Base-by-base conservation (phyloP, 768 basidiomycete genomes). In the Erythrobasidium yunnanense region DNA sequence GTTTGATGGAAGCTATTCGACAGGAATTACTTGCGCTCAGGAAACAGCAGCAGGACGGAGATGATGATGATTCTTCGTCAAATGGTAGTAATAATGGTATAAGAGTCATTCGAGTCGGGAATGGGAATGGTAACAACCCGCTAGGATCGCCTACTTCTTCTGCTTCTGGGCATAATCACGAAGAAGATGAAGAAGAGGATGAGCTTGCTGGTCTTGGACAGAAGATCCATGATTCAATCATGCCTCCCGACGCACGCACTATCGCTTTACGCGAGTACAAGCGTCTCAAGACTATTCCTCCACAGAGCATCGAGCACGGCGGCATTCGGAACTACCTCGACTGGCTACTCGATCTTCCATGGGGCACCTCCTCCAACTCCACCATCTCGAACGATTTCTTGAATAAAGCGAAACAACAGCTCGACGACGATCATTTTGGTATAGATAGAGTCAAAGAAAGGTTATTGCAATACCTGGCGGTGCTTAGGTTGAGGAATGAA, bases 391-490 rank as follows among this genome's bases (percentile, higher is more conserved):
- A 47, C 42, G 70, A 66, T 53, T 71, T 73, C 34, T 34, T 73
- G 47, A 56, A 46, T 1, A 17, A 80, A 35, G 89, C 91, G 27
- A 84, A 87, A 23, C 78, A 79, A 22, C 89, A 88, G 73, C 83
- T 96, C 7, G 90, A 96, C 71, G 80, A 83, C 13, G 91, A 93
- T 67, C 91, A 96, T 75, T 93, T 85, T 71, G 92, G 92, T 1
- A 79, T 96, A 18, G 88, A 91, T 66, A 88, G 87, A 75, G 86
- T 96, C 75, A 96, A 95, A 80, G 85, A 87, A 69, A 81, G 91
- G 8, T 76, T 93, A 1, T 87, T 93, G 50, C 92, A 95, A 73
- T 95, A 90, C 74, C 82, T 96, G 42, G 90, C 89, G 0, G 87
- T 95, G 11, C 85, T 92, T 33, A 78, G 88, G 67, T 77, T 84